phyloP scores from a whole-genome alignment of 495 filamentous ascomycete species.

The Podospora fimiseda region DNA sequence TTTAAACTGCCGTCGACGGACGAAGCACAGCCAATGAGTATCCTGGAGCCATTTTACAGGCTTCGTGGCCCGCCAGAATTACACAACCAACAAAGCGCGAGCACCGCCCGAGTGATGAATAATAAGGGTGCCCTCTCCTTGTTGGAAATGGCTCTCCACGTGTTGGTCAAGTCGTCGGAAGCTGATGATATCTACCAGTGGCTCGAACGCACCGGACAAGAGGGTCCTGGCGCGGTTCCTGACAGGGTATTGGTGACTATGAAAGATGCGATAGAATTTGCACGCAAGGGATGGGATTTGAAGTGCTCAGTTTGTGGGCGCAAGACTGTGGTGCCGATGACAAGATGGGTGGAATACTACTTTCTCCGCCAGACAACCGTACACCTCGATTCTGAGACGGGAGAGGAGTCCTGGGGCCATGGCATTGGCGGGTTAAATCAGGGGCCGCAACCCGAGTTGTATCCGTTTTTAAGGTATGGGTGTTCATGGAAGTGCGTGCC shows the following conservation, averaged over 20 bases:
- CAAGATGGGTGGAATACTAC: slow-evolving; percentile 27
- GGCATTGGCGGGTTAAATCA: too few species aligned
- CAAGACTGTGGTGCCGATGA: slow-evolving; percentile 17
- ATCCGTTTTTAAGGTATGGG: not conserved
- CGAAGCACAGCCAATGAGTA: not conserved
- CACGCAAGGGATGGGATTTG: slow-evolving; percentile 12
- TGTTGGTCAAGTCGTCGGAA: slow-evolving; percentile 6
- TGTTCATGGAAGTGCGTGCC: not conserved
- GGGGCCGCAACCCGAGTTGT: not conserved
- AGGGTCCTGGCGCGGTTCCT: too few species aligned
- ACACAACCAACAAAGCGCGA: not conserved
- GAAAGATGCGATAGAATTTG: slow-evolving; percentile 9
- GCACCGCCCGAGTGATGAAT: not conserved
- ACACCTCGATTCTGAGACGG: too few species aligned
- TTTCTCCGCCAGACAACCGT: not conserved
- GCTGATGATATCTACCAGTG: slow-evolving; percentile 1
- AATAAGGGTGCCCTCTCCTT: slow-evolving; percentile 18
- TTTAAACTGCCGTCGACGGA: slow-evolving; percentile 13
- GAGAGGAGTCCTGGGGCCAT: too few species aligned
- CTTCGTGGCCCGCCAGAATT: slow-evolving; percentile 4
- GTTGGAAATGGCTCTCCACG: slow-evolving; percentile 19
- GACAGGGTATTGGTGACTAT: slow-evolving; percentile 5
- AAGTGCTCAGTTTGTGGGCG: slow-evolving; percentile 22
- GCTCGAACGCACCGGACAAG: not conserved
- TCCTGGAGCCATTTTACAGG: slow-evolving; percentile 16